Evolutionary conservation across 495 filamentous ascomycete genomes (phyloP).

Genomic region (Friedmanniomyces endolithicus): DNA sequence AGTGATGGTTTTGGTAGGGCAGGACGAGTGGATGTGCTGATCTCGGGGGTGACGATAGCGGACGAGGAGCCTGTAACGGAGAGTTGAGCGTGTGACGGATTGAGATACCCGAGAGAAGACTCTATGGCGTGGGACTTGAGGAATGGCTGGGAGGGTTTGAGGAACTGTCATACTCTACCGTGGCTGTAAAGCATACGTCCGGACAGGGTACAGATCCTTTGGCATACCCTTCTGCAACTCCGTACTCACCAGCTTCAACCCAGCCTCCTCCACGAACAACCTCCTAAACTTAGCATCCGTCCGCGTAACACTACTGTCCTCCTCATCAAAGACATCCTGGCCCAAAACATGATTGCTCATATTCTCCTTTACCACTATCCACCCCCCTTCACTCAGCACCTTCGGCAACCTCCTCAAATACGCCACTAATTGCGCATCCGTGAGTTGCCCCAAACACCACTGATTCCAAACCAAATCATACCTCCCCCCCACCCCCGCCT

Average conservation of each 20-base stretch:
- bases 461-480: constrained; percentile 65
- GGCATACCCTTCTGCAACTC: constrained; percentile 57
- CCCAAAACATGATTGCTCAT: constrained; percentile 44
- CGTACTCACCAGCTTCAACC: constrained; percentile 50
- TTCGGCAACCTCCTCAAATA: constrained; percentile 52
- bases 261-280: constrained; percentile 57
- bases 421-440: constrained; percentile 58
- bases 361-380: constrained; percentile 83
- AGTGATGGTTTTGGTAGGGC: not conserved
- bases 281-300: constrained; percentile 55
- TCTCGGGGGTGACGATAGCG: not conserved
- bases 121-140: not conserved
- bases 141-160: not conserved
- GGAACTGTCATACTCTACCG: not conserved
- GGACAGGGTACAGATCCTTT: constrained; percentile 28
- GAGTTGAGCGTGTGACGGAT: not conserved
- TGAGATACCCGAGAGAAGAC: not conserved
- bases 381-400: constrained; percentile 41
- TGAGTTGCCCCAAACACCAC: constrained; percentile 88
- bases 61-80: constrained; percentile 2
- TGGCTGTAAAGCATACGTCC: constrained; percentile 28
- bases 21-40: not conserved
- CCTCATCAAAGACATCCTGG: constrained; percentile 60
- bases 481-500: constrained; percentile 16
- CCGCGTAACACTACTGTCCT: constrained; percentile 69